Evolutionary conservation across 352 stramenopile species (phyloP).

Genomic region (Phytopythium litorale): DNA sequence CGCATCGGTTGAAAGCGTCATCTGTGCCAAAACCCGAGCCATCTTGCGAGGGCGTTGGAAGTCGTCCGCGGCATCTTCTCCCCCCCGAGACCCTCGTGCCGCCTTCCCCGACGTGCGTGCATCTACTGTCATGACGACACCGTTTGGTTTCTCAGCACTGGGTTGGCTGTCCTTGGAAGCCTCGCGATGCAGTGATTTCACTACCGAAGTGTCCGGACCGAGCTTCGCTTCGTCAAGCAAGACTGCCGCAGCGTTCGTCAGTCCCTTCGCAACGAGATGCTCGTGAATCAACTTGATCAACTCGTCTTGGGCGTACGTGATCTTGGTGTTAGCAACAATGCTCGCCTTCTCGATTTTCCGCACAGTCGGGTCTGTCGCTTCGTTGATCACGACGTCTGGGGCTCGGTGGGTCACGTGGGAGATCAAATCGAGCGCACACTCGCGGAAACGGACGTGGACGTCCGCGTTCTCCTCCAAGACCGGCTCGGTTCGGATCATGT

Average conservation of each 20-base stretch:
- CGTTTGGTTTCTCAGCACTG: not conserved
- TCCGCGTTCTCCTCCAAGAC: conserved; percentile 85
- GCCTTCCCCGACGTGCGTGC: not conserved
- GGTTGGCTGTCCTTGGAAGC: not conserved
- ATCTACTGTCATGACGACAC: not conserved
- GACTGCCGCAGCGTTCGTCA: conserved; percentile 46
- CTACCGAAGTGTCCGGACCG: not conserved
- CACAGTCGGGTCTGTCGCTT: conserved; percentile 83
- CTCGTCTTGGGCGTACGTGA: conserved; percentile 83
- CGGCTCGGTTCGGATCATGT: conserved; percentile 83
- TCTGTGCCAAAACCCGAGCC: not conserved
- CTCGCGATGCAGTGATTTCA: not conserved
- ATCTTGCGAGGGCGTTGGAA: conserved; percentile 8
- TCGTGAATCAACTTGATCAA: conserved; percentile 80
- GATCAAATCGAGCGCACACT: conserved; percentile 86
- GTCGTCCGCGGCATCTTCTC: not conserved
- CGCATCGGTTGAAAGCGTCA: not conserved
- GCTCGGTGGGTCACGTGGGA: conserved; percentile 81
- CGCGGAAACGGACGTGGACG: conserved; percentile 82
- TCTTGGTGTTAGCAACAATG: conserved; percentile 85
- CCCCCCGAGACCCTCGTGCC: not conserved
- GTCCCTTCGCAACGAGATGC: conserved; percentile 76
- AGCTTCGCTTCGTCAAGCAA: conserved; percentile 51
- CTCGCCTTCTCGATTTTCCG: conserved; percentile 88
- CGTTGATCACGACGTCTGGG: conserved; percentile 81